Evolutionary conservation across 768 basidiomycete genomes (phyloP).

Genomic region (Chalciporus chontae): DNA sequence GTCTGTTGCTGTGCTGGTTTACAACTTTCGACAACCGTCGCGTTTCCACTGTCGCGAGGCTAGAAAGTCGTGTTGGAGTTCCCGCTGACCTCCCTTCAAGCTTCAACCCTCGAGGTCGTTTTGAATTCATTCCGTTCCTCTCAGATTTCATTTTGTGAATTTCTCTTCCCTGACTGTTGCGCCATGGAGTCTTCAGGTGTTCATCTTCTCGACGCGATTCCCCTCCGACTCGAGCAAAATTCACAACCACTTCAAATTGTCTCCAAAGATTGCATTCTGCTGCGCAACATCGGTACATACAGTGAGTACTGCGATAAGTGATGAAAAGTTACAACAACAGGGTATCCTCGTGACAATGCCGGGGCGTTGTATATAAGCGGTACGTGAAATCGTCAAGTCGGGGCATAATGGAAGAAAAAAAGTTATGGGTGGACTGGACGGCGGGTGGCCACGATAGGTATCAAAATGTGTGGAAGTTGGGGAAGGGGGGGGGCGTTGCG

Average conservation of each 20-base stretch:
- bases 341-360: conserved; percentile 35
- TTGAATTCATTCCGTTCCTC: neutral
- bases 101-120: neutral
- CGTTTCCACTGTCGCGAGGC: too few species aligned
- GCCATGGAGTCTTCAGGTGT: neutral
- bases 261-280: conserved; percentile 35
- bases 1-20: neutral
- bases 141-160: neutral
- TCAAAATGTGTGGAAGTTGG: conserved; percentile 8
- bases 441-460: conserved; percentile 21
- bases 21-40: too few species aligned
- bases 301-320: conserved; percentile 23
- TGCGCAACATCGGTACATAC: conserved; percentile 32
- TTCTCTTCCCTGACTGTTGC: too few species aligned
- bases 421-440: conserved; percentile 1
- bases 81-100: neutral
- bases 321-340: conserved; percentile 32
- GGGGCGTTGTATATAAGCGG: conserved; percentile 6
- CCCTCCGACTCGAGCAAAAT: neutral
- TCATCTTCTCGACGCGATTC: neutral
- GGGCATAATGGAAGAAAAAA: conserved; percentile 23
- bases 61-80: neutral
- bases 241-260: conserved; percentile 6
- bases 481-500: neutral
- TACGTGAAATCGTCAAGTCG: conserved; percentile 33